These are phyloP conservation scores for Curvularia spicifera DNA, from an alignment of 2,329 filamentous ascomycete genomes.

Conservation along the genomic window DNA sequence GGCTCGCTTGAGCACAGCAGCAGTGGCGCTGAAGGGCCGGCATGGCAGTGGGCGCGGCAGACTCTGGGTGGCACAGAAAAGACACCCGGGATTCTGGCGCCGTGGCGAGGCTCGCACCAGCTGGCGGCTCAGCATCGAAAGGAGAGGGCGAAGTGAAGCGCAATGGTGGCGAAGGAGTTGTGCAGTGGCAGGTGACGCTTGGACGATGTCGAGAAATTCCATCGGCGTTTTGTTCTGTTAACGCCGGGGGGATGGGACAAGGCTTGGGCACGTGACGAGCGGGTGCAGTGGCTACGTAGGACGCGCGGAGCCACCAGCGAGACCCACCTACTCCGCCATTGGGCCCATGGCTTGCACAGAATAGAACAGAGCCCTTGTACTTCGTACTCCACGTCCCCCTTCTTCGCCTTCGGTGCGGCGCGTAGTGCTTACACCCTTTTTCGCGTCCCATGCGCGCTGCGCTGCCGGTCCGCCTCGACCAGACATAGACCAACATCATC, in stretches of 20 bases:
- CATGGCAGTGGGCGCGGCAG: conserved; percentile 10
- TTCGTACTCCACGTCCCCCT: neutral
- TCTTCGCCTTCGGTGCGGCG: neutral
- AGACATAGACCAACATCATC: neutral
- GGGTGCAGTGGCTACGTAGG: neutral
- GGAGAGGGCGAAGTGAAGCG: neutral
- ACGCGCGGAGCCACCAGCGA: conserved; percentile 3
- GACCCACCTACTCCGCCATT: conserved; percentile 2
- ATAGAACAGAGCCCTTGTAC: neutral
- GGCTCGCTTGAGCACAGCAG: conserved; percentile 9
- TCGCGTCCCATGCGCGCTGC: neutral
- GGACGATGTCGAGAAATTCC: conserved; percentile 17
- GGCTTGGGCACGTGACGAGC: conserved; percentile 12
- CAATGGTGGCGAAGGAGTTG: conserved; percentile 7
- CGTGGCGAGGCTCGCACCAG: conserved; percentile 30
- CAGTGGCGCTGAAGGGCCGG: conserved; percentile 30
- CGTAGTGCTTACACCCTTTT: neutral
- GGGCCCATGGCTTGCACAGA: conserved; percentile 2
- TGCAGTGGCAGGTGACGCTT: conserved; percentile 11
- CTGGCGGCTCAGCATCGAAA: conserved; percentile 37
- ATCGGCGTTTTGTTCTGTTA: conserved; percentile 16
- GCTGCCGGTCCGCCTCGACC: neutral
- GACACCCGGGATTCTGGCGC: conserved; percentile 26
- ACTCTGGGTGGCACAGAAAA: conserved; percentile 28
- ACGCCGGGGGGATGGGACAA: conserved; percentile 6